Conservation (phyloP, 75 land plant species). For the Pseudotsuga menziesii region DNA sequence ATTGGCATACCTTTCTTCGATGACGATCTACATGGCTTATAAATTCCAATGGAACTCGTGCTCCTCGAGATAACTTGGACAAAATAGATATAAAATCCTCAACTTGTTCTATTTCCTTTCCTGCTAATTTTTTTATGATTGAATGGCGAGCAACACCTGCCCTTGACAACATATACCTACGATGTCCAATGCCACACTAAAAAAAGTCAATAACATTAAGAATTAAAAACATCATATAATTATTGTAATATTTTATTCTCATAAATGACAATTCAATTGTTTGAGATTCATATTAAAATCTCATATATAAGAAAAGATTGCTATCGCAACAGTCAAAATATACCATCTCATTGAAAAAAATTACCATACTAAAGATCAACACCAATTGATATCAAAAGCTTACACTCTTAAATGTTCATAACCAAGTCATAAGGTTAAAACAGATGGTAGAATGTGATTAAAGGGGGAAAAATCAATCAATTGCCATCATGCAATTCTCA, state of each 20-base stretch:
- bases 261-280: background rate
- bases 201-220: background rate
- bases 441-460: too few species aligned
- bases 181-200: constrained; percentile 11
- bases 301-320: background rate
- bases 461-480: too few species aligned
- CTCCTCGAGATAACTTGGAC: constrained; percentile 62
- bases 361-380: too few species aligned
- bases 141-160: constrained; percentile 97
- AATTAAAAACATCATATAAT: background rate
- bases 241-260: background rate
- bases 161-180: constrained; percentile 92
- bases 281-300: background rate
- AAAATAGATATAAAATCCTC: constrained; percentile 64
- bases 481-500: too few species aligned
- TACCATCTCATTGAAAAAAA: too few species aligned
- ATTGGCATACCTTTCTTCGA: constrained; percentile 60
- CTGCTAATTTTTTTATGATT: constrained; percentile 89
- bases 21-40: constrained; percentile 77
- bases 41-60: constrained; percentile 90
- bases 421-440: too few species aligned
- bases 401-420: too few species aligned
- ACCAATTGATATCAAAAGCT: too few species aligned
- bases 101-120: constrained; percentile 57
- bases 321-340: background rate